A percentile compares a stretch with the other conserved stretches of the same genome.
Conservation (phyloP, 2,329 filamentous ascomycete species). For the Aspergillus oerlinghausenensis region DNA sequence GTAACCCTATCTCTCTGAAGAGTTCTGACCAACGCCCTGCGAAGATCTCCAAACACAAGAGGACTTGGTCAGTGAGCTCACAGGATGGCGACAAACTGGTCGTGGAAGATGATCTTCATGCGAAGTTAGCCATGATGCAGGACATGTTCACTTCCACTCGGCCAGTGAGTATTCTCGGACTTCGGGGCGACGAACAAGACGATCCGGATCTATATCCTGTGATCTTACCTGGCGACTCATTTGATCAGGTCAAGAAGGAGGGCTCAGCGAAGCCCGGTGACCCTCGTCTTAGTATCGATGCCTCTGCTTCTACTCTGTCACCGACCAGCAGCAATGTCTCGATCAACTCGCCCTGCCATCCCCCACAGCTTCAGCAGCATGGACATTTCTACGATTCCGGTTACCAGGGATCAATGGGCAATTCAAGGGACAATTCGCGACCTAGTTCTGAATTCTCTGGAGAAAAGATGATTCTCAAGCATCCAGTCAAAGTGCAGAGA, state of each 20-base stretch:
- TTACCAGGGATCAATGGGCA: conserved; percentile 19
- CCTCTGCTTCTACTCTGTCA: conserved; percentile 33
- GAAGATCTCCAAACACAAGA: conserved; percentile 86
- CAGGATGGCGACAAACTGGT: conserved; percentile 38
- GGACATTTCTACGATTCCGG: conserved; percentile 17
- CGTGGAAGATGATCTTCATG: conserved; percentile 42
- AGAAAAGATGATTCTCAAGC: conserved; percentile 18
- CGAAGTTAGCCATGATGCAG: conserved; percentile 41
- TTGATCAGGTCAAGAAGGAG: conserved; percentile 28
- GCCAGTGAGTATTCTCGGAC: conserved; percentile 38
- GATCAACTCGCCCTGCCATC: conserved; percentile 30
- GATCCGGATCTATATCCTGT: conserved; percentile 44
- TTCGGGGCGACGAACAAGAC: conserved; percentile 42
- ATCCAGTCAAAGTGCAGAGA: conserved; percentile 30
- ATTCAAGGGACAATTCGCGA: conserved; percentile 21
- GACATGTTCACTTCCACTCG: conserved; percentile 46
- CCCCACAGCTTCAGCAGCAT: conserved; percentile 13
- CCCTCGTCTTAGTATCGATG: conserved; percentile 30
- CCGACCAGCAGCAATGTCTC: conserved; percentile 39
- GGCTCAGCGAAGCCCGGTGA: conserved; percentile 27
- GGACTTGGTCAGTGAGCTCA: conserved; percentile 93
- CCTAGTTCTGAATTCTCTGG: conserved; percentile 17
- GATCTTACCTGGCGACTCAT: conserved; percentile 29
- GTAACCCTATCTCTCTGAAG: conserved; percentile 45
- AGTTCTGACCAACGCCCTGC: conserved; percentile 58